Evolutionary conservation across 179 eudicot species (phyloP), one percentile per base, ranked within the genome.

Genomic region (Actinidia arguta): DNA sequence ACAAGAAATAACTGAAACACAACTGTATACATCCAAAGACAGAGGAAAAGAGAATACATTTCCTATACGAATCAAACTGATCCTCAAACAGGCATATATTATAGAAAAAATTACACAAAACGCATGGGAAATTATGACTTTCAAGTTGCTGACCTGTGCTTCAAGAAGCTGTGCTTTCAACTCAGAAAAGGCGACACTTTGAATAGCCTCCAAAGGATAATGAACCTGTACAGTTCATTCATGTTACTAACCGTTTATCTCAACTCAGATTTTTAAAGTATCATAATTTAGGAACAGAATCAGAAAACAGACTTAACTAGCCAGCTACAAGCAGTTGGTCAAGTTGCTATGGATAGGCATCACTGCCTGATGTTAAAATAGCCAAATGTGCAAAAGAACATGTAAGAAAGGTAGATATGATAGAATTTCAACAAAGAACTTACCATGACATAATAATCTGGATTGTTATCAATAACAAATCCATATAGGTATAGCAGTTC

Each of bases 361-460:
- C 48, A 7, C 9, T 12, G 11, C 72, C 25, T 9, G 4, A 51
- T 25, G 62, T 51, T 36, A 36, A 78, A 79, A 51, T 36, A 68
- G 67, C 63, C n/a, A 50, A 39, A 61, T 47, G 58, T 44, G 22
- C 59, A 58, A 48, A 51, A 73, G 17, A 58, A 42, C 46, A 72
- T 46, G 47, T 1, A 64, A 51, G 44, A 75, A 1, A 58, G 39
- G 36, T 31, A 22, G 63, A 79, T 16, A 69, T 66, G 75, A 51
- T 51, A 56, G 18, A 69, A 31, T 46, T 67, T 70, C 22, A 66
- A 54, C 50, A 79, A 62, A 78, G 58, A 58, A 39, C 39, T 84
- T 91, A 96, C 99, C 99, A 96, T 95, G 81, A 96, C 89, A 91
- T 91, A 96, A 88, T 96, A 98, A 93, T 96, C 98, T 80, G 98